Evolutionary conservation across 257 asterid genomes (phyloP).

Genomic region (Nicotiana tabacum): DNA sequence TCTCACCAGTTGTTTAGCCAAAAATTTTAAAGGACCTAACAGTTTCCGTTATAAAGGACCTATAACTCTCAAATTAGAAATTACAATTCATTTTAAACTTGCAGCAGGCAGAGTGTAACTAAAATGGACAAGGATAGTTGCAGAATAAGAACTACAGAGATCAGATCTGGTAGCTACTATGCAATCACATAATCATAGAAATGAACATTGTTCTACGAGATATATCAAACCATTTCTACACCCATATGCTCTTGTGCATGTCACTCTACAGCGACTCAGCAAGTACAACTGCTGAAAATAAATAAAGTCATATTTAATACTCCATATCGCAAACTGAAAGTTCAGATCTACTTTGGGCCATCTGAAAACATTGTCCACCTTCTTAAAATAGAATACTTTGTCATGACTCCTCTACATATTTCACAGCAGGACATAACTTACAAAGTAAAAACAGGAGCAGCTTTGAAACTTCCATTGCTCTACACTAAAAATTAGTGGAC

Average conservation of each 20-base stretch:
- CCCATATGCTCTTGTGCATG: background rate
- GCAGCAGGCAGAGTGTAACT: background rate
- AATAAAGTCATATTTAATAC: background rate
- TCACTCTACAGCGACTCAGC: constrained; percentile 5
- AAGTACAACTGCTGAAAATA: background rate
- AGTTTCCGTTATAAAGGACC: background rate
- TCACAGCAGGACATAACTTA: background rate
- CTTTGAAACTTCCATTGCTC: background rate
- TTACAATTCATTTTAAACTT: background rate
- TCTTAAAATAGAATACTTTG: background rate
- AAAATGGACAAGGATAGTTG: background rate
- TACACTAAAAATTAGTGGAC: background rate
- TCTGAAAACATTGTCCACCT: background rate
- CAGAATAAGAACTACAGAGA: constrained; percentile 5
- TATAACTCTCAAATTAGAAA: background rate
- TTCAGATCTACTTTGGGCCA: background rate
- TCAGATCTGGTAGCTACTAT: background rate
- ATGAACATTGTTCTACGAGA: background rate
- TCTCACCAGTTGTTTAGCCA: background rate
- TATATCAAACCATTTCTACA: background rate
- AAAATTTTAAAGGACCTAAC: background rate
- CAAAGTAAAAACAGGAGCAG: background rate
- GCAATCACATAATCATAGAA: background rate
- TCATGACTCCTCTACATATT: background rate
- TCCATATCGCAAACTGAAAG: background rate